Base-by-base conservation (phyloP, 176 grass and related monocot species). In the Eragrostis nindensis region DNA sequence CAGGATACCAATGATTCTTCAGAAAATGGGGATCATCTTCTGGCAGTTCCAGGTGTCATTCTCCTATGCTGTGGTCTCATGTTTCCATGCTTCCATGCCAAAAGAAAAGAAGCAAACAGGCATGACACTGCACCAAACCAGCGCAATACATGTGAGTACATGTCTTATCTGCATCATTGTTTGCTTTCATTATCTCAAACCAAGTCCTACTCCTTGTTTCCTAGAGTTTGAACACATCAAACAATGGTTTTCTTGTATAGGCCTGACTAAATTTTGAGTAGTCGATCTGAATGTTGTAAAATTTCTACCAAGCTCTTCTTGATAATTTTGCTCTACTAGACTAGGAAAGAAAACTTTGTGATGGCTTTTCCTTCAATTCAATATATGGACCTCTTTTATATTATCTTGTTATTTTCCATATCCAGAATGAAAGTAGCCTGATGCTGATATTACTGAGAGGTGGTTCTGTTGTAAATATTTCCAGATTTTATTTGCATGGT, bases 51-150 rank as follows among this genome's bases (percentile, higher is more conserved):
- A 71, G 93, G 93, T 87, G 82, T 93, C 36, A 77, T 99, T 75
- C 92, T 99, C 25, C 67, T 99, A 25, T 99, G 92, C 15, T 92
- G 89, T 60, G 92, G 93, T 53, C 74, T 99, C 17, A 90, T 99
- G 78, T 81, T 92, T 74, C 96, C 96, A 74, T 95, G 96, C 83
- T 95, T 99, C 85, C 88, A 87, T 52, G 81, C 96, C 19, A 62
- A 88, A 83, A 75, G 80, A 62, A 95, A 86, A 83, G 93, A 99
- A 77, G 61, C 18, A 18, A 91, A 82, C 70, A 80, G 87, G 14
- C 90, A 88, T 38, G 86, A 76, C 71, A 72, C 86, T 67, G 29
- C 80, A 73, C 68, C 75, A 21, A 72, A 82, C 78, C 86, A 93
- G 55, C 79, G 81, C 46, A 89, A 88, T 74, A 44, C 82, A 42